Conservation (phyloP, 192 early-diverging fungal genomes). For the Dispira parvispora region DNA sequence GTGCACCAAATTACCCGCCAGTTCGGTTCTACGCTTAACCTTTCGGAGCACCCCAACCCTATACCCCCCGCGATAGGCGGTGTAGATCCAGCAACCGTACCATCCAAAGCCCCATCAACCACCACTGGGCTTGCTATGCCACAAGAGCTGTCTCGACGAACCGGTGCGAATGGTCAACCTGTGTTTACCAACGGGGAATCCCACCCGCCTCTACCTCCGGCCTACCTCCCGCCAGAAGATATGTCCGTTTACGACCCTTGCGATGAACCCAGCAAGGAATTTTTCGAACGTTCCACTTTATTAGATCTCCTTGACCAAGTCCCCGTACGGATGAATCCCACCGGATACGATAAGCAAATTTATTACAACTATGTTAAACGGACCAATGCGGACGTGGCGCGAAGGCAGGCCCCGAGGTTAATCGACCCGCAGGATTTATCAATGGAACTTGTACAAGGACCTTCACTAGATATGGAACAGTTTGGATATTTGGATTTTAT, state of each 20-base stretch:
- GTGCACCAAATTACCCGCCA: background rate
- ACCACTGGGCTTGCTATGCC: background rate
- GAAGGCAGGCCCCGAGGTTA: background rate
- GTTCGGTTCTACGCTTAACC: background rate
- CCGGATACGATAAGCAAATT: conserved; percentile 10
- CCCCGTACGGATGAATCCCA: conserved; percentile 4
- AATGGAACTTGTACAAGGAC: conserved; percentile 1
- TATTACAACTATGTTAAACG: conserved; percentile 11
- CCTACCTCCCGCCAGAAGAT: background rate
- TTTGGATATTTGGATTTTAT: conserved; percentile 11
- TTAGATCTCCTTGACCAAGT: conserved; percentile 4
- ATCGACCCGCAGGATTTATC: conserved; percentile 8
- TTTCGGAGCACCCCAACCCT: background rate
- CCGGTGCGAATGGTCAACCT: background rate
- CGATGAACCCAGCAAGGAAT: conserved; percentile 7
- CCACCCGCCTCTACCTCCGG: background rate
- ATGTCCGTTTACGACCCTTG: background rate
- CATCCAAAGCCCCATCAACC: background rate
- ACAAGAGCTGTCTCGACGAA: background rate
- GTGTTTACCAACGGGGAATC: background rate
- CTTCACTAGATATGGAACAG: conserved; percentile 8
- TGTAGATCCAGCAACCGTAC: background rate
- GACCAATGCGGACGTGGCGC: background rate
- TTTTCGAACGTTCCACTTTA: conserved; percentile 7
- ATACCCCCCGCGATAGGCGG: background rate